These are phyloP conservation scores for Ramularia endophylla DNA, from an alignment of 2,329 filamentous ascomycete genomes.

Conservation along the genomic window DNA sequence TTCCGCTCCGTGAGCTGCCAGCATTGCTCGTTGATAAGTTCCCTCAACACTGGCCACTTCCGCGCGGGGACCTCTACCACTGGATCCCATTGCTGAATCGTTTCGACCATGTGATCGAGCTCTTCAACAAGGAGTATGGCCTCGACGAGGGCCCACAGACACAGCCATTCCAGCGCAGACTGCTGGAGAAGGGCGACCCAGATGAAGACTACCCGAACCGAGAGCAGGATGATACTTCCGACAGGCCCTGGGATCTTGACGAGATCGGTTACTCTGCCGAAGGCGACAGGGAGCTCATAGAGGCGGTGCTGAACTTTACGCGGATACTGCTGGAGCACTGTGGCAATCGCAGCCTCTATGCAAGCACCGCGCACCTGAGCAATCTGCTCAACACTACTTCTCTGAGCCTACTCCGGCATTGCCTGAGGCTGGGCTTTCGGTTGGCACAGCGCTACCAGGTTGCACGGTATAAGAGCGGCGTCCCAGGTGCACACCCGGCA, in stretches of 20 bases:
- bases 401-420: slow-evolving; percentile 67
- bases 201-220: slow-evolving; percentile 34
- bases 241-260: slow-evolving; percentile 15
- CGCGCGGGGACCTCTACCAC: slow-evolving; percentile 91
- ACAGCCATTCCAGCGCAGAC: slow-evolving; percentile 62
- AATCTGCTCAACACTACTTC: slow-evolving; percentile 84
- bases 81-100: slow-evolving; percentile 94
- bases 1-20: slow-evolving; percentile 70
- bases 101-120: slow-evolving; percentile 82
- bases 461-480: slow-evolving; percentile 62
- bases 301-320: slow-evolving; percentile 78
- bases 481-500: slow-evolving; percentile 56
- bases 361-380: slow-evolving; percentile 84
- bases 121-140: slow-evolving; percentile 73
- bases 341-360: slow-evolving; percentile 93
- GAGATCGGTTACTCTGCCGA: slow-evolving; percentile 59
- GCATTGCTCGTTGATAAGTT: slow-evolving; percentile 69
- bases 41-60: slow-evolving; percentile 88
- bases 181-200: slow-evolving; percentile 57
- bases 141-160: slow-evolving; percentile 75
- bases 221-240: slow-evolving; percentile 22
- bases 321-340: slow-evolving; percentile 86
- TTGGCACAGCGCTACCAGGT: slow-evolving; percentile 90
- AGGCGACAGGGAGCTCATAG: slow-evolving; percentile 74
- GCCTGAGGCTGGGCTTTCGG: slow-evolving; percentile 75